Evolutionary conservation across 805 yeast genomes (phyloP), one percentile per base, ranked within the genome.

Genomic region (Ogataea nonfermentans): DNA sequence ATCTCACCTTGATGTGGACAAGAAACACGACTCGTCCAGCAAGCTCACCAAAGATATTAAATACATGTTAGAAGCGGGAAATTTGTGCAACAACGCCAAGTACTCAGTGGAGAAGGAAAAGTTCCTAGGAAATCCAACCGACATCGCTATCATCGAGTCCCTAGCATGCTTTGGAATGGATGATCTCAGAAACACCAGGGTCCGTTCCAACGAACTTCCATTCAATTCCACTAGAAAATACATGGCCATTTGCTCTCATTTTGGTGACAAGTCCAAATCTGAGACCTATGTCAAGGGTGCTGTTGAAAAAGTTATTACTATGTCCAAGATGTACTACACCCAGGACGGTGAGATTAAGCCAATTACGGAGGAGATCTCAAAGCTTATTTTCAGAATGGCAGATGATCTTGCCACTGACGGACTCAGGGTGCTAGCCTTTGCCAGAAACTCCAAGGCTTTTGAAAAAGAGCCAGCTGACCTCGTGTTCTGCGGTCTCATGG

Each of bases 41-140:
- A 63, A 71, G 35, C 53, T 81, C 44, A 71, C 83, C 4, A 62
- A 67, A 22, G 87, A 82, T 59, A 71, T 82, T 23, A 66, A 56
- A 28, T 67, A 68, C 36, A 68, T 80, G 12, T 61, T 85, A 46
- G 84, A 78, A 51, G 68, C 79, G 28, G 91, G 90, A 13, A 81
- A 77, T 51, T 59, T 84, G 33, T 85, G 93, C 67, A 85, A 85
- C 65, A 85, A 85, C 57, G 77, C 89, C 10, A 73, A 76, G 45
- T 84, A 66, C 49, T 82, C 90, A 0, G 65, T 64, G 29, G 95
- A 84, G 53, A 76, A 73, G 56, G 84, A 77, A 43, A 80, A 76
- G 56, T 83, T 66, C 55, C 76, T 85, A 32, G 99, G 99, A 19
- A 93, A 91, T 62, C 95, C 99, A 27, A 88, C 96, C 10, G 99